Percentiles rank a stretch among this genome's conserved stretches.
Conservation (phyloP, 148 eudicot genomes). For the Rhododendron williamsianum region DNA sequence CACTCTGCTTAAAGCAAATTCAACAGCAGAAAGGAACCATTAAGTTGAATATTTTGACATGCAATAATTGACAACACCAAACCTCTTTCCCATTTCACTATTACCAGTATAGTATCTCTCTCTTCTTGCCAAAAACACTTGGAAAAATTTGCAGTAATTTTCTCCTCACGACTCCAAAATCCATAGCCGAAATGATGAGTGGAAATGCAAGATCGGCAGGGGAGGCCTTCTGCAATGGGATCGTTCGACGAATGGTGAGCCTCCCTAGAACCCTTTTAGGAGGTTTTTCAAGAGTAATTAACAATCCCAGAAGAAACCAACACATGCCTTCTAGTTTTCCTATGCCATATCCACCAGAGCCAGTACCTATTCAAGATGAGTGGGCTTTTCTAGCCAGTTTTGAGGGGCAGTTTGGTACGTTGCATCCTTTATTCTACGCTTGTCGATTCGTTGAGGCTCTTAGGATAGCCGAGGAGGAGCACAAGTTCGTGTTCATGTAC, state of each 20-base stretch:
- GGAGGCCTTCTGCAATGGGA: conserved; percentile 26
- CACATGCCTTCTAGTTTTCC: conserved; percentile 28
- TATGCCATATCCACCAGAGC: conserved; percentile 17
- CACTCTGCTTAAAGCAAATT: conserved; percentile 7
- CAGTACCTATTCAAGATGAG: conserved; percentile 33
- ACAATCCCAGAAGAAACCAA: conserved; percentile 39
- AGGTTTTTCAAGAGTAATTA: conserved; percentile 63
- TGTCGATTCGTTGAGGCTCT: conserved; percentile 63
- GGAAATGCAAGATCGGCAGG: conserved; percentile 31
- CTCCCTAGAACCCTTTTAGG: conserved; percentile 68
- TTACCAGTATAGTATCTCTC: neutral
- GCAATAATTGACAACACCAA: conserved; percentile 7
- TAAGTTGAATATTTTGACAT: neutral
- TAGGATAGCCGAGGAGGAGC: conserved; percentile 62
- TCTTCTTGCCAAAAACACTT: neutral
- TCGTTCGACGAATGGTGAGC: conserved; percentile 58
- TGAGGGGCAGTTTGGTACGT: conserved; percentile 58
- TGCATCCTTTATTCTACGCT: conserved; percentile 85
- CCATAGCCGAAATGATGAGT: conserved; percentile 8
- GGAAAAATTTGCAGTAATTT: conserved; percentile 5
- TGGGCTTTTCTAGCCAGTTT: conserved; percentile 64
- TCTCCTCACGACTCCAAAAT: neutral
- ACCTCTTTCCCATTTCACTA: neutral
- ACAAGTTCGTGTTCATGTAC: conserved; percentile 69
- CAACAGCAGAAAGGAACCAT: neutral